Conservation (phyloP, 2,329 filamentous ascomycete genomes). For the Fusarium concolor region DNA sequence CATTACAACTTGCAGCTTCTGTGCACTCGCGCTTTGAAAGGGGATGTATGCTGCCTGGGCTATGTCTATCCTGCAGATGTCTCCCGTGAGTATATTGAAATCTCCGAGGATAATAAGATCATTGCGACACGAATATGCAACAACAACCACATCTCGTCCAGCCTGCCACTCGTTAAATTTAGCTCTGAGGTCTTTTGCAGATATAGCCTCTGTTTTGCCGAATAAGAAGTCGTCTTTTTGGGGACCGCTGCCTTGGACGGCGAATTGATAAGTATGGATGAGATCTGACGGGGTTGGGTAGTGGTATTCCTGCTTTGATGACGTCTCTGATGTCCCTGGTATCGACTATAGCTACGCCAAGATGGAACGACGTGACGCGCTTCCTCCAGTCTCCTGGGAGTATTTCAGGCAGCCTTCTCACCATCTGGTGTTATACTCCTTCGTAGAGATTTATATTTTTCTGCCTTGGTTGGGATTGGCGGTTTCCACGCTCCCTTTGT, state of each 20-base stretch:
- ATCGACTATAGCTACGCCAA: constrained; percentile 29
- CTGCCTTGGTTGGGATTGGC: too few relatives aligned
- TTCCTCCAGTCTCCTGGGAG: not conserved
- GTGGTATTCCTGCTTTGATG: not conserved
- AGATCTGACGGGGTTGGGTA: not conserved
- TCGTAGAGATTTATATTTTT: too few relatives aligned
- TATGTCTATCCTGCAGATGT: constrained; percentile 5
- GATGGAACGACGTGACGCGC: constrained; percentile 8
- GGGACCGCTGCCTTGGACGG: not conserved
- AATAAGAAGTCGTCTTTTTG: constrained; percentile 7
- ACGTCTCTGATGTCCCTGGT: constrained; percentile 8
- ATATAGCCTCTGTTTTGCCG: constrained; percentile 11
- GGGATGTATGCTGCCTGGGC: constrained; percentile 9
- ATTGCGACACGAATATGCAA: constrained; percentile 3
- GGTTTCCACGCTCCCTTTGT: too few relatives aligned
- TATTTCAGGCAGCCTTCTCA: not conserved
- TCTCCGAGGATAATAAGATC: constrained; percentile 1
- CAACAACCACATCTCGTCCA: not conserved
- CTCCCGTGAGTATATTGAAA: not conserved
- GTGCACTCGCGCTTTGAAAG: not conserved
- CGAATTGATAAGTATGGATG: constrained; percentile 17
- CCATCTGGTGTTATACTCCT: too few relatives aligned
- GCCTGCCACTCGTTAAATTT: not conserved
- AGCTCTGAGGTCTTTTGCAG: not conserved
- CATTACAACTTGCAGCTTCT: not conserved